These are phyloP conservation scores for Pichia pseudocactophila DNA, from an alignment of 805 yeast genomes.

Conservation along the genomic window DNA sequence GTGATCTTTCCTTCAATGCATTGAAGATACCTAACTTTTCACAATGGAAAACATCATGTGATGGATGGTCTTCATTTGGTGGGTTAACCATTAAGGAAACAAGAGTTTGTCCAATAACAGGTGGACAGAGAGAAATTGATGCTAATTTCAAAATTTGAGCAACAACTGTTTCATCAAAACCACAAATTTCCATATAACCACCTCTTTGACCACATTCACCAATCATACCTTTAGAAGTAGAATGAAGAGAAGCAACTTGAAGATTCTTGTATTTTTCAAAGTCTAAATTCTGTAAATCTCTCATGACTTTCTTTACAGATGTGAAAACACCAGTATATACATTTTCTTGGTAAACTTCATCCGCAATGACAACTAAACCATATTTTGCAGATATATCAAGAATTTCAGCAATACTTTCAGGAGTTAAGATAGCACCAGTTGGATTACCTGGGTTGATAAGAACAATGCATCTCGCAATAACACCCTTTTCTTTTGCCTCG, in stretches of 20 bases:
- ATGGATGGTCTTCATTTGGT: constrained; percentile 68
- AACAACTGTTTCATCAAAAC: constrained; percentile 62
- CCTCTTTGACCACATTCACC: constrained; percentile 99
- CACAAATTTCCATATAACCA: constrained; percentile 92
- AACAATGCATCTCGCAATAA: constrained; percentile 70
- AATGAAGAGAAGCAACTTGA: constrained; percentile 87
- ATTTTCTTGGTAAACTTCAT: constrained; percentile 96
- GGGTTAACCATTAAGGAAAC: constrained; percentile 93
- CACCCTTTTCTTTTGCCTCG: constrained; percentile 40
- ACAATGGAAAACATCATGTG: constrained; percentile 53
- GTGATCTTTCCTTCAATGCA: constrained; percentile 57
- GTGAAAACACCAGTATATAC: constrained; percentile 73
- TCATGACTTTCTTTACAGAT: constrained; percentile 74
- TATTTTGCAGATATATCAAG: constrained; percentile 75
- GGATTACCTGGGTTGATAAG: constrained; percentile 98
- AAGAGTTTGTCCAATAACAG: constrained; percentile 88
- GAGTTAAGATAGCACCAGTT: constrained; percentile 76
- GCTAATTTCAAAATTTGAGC: constrained; percentile 77
- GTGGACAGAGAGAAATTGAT: constrained; percentile 87
- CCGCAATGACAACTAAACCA: constrained; percentile 85
- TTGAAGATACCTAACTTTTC: constrained; percentile 59
- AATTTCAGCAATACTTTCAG: constrained; percentile 59
- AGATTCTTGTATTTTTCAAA: constrained; percentile 53
- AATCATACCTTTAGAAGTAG: constrained; percentile 95
- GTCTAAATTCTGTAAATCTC: constrained; percentile 46